Base-by-base conservation (phyloP, 176 grass and related monocot species). In the Cenchrus americanus region DNA sequence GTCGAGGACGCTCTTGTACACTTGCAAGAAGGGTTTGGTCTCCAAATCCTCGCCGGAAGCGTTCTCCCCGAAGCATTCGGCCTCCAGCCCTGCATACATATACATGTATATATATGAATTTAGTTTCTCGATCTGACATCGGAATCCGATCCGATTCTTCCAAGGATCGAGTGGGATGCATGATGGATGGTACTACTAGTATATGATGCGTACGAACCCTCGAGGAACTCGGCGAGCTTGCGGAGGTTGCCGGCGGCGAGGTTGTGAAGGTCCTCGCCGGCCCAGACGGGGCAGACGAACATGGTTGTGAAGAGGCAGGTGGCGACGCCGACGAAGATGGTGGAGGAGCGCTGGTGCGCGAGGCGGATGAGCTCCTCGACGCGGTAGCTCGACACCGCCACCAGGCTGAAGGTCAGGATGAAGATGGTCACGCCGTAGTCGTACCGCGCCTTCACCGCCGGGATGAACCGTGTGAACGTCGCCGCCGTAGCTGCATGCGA, bases 381-480 rank as follows among this genome's bases (percentile, higher is more conserved):
- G 32, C 96, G 87, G 86, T 93, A 98, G 90, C 96, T 98, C 5
- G 96, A 98, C 43, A 98, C 91, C 4, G 96, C 85, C 80, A 98
- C 96, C 15, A 98, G 85, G 88, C 96, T 94, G 87, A 98, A 98
- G 61, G 96, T 95, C 1, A 98, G 87, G 71, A 98, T 98, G 80
- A 98, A 98, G 80, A 98, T 98, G 34, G 89, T 94, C 40, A 98
- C 93, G 0, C 96, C 96, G 70, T 98, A 98, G 83, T 98, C 96
- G 66, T 98, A 98, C 82, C 73, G 32, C 18, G 93, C 96, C 82
- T 98, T 98, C n/a, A 98, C 66, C 89, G 90, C 93, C 63, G 96
- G 96, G 87, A 98, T 95, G 83, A 98, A 98, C 19, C 96, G 87
- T 54, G 91, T 90, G 86, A 98, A 98, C 2, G 96, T 98, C 49